Evolutionary conservation across 805 yeast genomes (phyloP), one percentile per base, ranked within the genome.

Genomic region (Cyberlindnera americana): DNA sequence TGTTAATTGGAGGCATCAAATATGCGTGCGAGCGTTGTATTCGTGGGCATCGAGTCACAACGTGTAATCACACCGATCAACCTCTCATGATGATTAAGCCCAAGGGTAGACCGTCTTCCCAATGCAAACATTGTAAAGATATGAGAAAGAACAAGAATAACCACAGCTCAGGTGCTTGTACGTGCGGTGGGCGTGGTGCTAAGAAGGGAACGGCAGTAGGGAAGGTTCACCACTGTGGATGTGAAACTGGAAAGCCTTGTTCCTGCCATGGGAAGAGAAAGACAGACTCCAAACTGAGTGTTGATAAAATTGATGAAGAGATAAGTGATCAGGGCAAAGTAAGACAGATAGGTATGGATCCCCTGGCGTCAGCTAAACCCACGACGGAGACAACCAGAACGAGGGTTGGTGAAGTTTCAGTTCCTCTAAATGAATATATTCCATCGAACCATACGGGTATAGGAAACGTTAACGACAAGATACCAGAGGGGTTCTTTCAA

Each of bases 11-110:
- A 54, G 98, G 97, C 27, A 82, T 86, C 49, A 91, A 93, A 59
- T 91, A 89, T 62, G 98, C 99, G 43, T 91, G 99, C 61, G 95
- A 89, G 49, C 69, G 96, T 44, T 91, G 99, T 63, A 90, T 93
- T 35, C 73, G 99, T 45, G 99, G 99, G 31, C 99, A 93, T 58
- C 70, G 99, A 38, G 99, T 91, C 33, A 85, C 96, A 1, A 79
- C 95, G 3, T 93, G 99, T 63, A 81, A 83, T 32, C 99, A 93
- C 60, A 78, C 90, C 0, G 96, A 93, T 50, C 87, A 86, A 56
- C 95, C 95, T 5, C 67, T 93, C 50, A 82, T 85, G 59, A 83
- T 83, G 85, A 91, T 93, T 60, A 93, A 93, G 58, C 96, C 95
- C 14, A 93, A 93, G 59, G 99, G 99, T 3, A 71, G 99, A 41